A percentile compares a stretch with the other conserved stretches of the same genome.
Conservation (phyloP, 495 filamentous ascomycete species). For the Penicillium cinerascens region DNA sequence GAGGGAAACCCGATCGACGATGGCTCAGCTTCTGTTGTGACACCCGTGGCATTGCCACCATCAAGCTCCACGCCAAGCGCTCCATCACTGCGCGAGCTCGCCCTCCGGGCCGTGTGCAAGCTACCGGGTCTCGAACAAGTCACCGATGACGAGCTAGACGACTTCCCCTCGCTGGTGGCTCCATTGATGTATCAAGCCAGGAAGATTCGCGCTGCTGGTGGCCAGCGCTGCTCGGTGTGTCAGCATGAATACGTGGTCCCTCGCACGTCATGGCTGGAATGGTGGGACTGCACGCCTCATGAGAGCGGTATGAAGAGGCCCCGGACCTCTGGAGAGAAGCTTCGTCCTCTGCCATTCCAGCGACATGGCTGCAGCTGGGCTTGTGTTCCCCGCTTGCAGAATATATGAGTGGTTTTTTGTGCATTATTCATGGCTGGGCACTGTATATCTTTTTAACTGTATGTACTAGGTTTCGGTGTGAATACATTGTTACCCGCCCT, state of each 20-base stretch:
- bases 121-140: slow-evolving; percentile 42
- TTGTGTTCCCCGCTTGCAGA: slow-evolving; percentile 46
- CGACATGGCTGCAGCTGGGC: slow-evolving; percentile 62
- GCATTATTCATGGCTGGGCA: not conserved
- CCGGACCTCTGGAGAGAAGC: slow-evolving; percentile 29
- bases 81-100: slow-evolving; percentile 57
- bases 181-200: slow-evolving; percentile 39
- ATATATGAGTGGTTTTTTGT: slow-evolving; percentile 1
- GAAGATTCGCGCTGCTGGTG: slow-evolving; percentile 47
- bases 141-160: slow-evolving; percentile 35
- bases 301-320: slow-evolving; percentile 45
- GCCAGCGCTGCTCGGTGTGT: slow-evolving; percentile 59
- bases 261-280: slow-evolving; percentile 69
- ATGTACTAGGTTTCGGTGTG: not conserved
- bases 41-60: slow-evolving; percentile 6
- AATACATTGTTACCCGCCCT: too few species aligned
- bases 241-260: slow-evolving; percentile 52
- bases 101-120: slow-evolving; percentile 45
- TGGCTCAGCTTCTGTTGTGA: too few species aligned
- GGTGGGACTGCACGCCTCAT: slow-evolving; percentile 55
- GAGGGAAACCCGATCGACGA: slow-evolving; percentile 43
- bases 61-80: slow-evolving; percentile 15
- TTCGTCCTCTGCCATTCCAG: slow-evolving; percentile 58
- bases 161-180: slow-evolving; percentile 40
- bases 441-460: slow-evolving; percentile 7